phyloP scores from a whole-genome alignment of 108 stramenopile genomes.

The Pseudonitzschia delicatissima region DNA sequence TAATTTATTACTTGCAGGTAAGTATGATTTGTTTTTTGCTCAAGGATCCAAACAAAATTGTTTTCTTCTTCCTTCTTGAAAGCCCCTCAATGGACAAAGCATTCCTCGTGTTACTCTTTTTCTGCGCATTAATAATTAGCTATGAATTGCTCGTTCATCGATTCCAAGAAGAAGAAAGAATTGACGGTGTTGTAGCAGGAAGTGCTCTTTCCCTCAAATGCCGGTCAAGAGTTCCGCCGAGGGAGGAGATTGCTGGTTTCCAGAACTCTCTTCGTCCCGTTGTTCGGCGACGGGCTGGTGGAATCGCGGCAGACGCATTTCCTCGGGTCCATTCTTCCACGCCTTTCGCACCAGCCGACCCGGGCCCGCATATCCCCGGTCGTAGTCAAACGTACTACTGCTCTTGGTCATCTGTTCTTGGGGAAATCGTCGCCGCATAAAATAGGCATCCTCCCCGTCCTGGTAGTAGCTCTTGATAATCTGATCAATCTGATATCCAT shows the following conservation, averaged over 20 bases:
- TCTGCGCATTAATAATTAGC: too few relatives aligned
- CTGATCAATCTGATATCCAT: conserved; percentile 67
- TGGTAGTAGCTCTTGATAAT: conserved; percentile 73
- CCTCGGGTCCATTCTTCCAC: conserved; percentile 54
- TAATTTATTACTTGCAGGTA: too few relatives aligned
- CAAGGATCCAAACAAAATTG: too few relatives aligned
- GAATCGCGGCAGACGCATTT: conserved; percentile 48
- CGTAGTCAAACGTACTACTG: conserved; percentile 2
- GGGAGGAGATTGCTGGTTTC: not conserved
- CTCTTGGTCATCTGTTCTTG: not conserved
- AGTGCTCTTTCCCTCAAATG: not conserved
- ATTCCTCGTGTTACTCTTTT: too few relatives aligned
- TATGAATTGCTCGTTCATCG: too few relatives aligned
- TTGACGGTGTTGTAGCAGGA: too few relatives aligned
- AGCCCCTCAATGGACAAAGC: too few relatives aligned
- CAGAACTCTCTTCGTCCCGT: not conserved
- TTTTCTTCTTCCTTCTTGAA: too few relatives aligned
- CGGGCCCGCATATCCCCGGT: not conserved
- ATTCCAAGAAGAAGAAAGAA: too few relatives aligned
- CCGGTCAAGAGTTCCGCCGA: conserved; percentile 8
- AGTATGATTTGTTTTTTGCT: too few relatives aligned
- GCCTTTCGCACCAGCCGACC: conserved; percentile 24
- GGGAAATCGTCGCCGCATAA: conserved; percentile 68
- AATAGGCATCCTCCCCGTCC: conserved; percentile 91
- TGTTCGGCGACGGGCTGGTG: conserved; percentile 4